phyloP scores from a whole-genome alignment of 805 yeast genomes.

The Wickerhamiella alocasiicola region DNA sequence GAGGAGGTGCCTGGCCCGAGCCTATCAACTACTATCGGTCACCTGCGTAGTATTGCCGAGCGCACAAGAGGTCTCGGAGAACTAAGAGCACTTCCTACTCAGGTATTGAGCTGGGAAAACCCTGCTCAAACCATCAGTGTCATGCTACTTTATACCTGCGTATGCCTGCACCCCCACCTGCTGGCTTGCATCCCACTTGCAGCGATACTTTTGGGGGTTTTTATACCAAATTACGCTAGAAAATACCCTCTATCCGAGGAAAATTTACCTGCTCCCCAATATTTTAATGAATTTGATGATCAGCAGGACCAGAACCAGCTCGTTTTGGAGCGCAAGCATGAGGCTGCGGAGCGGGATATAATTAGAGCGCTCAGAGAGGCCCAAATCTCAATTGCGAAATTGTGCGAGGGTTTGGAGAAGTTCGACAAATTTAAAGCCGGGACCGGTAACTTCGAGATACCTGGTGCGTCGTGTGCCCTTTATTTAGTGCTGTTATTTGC shows the following conservation, averaged over 20 bases:
- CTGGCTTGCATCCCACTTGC: conserved; percentile 52
- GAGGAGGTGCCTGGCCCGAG: conserved; percentile 45
- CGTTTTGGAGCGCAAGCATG: conserved; percentile 10
- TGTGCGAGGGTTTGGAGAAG: conserved; percentile 38
- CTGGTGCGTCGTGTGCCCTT: conserved; percentile 50
- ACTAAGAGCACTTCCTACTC: conserved; percentile 48
- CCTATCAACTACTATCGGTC: conserved; percentile 40
- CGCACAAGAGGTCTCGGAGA: conserved; percentile 46
- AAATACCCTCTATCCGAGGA: conserved; percentile 17
- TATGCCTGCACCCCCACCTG: conserved; percentile 61
- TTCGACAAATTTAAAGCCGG: conserved; percentile 46
- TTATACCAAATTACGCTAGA: conserved; percentile 53
- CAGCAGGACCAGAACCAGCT: conserved; percentile 17
- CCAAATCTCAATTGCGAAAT: conserved; percentile 48
- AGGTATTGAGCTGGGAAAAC: conserved; percentile 59
- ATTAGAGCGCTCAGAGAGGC: conserved; percentile 26
- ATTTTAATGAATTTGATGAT: conserved; percentile 15
- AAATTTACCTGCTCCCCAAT: conserved; percentile 19
- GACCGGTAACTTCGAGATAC: conserved; percentile 60
- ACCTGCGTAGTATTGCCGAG: conserved; percentile 43
- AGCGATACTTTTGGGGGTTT: conserved; percentile 40
- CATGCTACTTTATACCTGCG: conserved; percentile 47
- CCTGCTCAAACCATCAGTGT: conserved; percentile 57
- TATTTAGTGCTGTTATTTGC: conserved; percentile 34
- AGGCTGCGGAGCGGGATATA: conserved; percentile 16